Percentiles rank a stretch among this genome's conserved stretches.
These are phyloP conservation scores for Metschnikowia matae DNA, from an alignment of 805 yeast species.

Conservation along the genomic window DNA sequence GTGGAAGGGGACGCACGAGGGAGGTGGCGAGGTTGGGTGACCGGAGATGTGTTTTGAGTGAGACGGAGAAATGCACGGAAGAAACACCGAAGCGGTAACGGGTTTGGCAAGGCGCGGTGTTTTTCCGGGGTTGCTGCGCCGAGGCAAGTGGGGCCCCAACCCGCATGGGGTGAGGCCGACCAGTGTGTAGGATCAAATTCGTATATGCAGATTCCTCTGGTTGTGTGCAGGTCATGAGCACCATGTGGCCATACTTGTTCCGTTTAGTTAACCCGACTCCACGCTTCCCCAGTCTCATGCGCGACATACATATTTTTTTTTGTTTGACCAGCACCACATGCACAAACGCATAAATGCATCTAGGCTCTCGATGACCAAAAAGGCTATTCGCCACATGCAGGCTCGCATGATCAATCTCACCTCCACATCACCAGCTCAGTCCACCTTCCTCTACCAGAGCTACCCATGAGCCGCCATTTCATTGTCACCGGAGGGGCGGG, in stretches of 20 bases:
- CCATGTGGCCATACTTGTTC: not conserved
- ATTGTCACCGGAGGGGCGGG: constrained; percentile 58
- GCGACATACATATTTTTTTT: constrained; percentile 4
- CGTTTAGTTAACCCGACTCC: not conserved
- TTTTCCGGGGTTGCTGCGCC: constrained; percentile 3
- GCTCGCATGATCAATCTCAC: not conserved
- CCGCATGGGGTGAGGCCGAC: not conserved
- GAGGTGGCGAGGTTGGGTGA: not conserved
- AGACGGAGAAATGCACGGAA: constrained; percentile 1
- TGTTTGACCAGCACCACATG: not conserved
- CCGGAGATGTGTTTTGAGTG: not conserved
- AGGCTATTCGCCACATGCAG: not conserved
- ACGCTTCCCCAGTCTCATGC: not conserved
- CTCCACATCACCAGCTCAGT: not conserved
- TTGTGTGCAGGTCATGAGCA: not conserved
- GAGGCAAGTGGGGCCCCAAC: not conserved
- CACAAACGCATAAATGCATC: not conserved
- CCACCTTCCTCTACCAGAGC: not conserved
- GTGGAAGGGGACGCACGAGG: not conserved
- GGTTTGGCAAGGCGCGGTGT: not conserved
- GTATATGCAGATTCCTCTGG: not conserved
- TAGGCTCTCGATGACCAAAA: not conserved
- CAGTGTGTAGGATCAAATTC: too few species aligned
- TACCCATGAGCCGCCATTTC: constrained; percentile 13
- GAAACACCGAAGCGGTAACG: not conserved